Evolutionary conservation across 2,329 filamentous ascomycete genomes (phyloP).

Genomic region (Scorias spongiosa): DNA sequence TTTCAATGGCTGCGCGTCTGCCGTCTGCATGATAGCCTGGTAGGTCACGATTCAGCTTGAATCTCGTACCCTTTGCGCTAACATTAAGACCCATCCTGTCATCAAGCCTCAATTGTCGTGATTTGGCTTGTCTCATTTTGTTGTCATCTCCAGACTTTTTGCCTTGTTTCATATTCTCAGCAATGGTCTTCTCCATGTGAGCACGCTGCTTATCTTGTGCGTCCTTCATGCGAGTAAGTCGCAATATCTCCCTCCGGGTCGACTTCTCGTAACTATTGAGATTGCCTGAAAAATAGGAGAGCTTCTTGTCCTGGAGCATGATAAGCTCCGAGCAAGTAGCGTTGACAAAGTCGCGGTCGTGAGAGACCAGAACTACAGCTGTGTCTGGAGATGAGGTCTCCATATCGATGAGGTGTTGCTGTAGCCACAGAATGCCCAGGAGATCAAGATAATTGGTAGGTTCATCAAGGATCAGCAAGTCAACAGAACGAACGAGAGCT

Average conservation of each 20-base stretch:
- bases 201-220: slow-evolving; percentile 67
- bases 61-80: slow-evolving; percentile 53
- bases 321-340: slow-evolving; percentile 62
- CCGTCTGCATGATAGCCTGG: slow-evolving; percentile 42
- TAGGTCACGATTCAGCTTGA: slow-evolving; percentile 67
- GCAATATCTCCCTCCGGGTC: slow-evolving; percentile 50
- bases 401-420: slow-evolving; percentile 49
- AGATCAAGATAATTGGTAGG: slow-evolving; percentile 79
- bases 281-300: slow-evolving; percentile 63
- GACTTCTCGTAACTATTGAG: slow-evolving; percentile 52
- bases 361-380: slow-evolving; percentile 66
- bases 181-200: slow-evolving; percentile 66
- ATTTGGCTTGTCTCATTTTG: slow-evolving; percentile 72
- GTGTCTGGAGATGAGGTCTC: slow-evolving; percentile 30
- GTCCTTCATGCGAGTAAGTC: slow-evolving; percentile 60
- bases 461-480: slow-evolving; percentile 71
- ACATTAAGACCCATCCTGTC: slow-evolving; percentile 66
- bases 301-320: slow-evolving; percentile 54
- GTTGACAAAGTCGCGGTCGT: slow-evolving; percentile 69
- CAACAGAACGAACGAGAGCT: slow-evolving; percentile 54
- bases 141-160: slow-evolving; percentile 70
- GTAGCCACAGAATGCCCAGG: slow-evolving; percentile 71
- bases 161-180: slow-evolving; percentile 58
- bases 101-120: slow-evolving; percentile 70
- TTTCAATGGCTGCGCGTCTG: slow-evolving; percentile 51